Evolutionary conservation across 2,329 filamentous ascomycete genomes (phyloP).

Genomic region (Aspergillus ibericus): DNA sequence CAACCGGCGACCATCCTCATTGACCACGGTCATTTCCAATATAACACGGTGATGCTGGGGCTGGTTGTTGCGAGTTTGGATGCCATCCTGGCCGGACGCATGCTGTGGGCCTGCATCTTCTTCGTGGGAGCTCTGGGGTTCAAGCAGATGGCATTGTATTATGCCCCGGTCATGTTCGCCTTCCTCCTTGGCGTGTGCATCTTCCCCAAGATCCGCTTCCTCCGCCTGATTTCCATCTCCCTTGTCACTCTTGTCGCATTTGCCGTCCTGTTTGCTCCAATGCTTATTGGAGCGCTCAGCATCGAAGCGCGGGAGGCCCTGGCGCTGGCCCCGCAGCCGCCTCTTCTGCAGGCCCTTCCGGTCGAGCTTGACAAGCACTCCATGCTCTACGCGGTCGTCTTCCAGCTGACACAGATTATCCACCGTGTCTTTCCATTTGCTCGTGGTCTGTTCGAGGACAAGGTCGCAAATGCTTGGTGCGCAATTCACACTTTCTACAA

Average conservation of each 20-base stretch:
- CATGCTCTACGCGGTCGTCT: slow-evolving; percentile 70
- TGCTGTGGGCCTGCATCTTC: slow-evolving; percentile 86
- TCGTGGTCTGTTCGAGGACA: slow-evolving; percentile 95
- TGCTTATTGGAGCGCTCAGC: slow-evolving; percentile 70
- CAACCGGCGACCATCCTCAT: slow-evolving; percentile 88
- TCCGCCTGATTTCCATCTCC: slow-evolving; percentile 72
- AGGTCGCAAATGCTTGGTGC: slow-evolving; percentile 98
- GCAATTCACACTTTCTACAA: slow-evolving; percentile 87
- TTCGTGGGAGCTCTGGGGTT: slow-evolving; percentile 94
- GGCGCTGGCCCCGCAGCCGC: slow-evolving; percentile 62
- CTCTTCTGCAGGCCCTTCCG: slow-evolving; percentile 58
- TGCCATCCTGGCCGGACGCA: slow-evolving; percentile 79
- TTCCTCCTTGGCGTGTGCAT: slow-evolving; percentile 85
- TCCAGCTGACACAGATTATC: slow-evolving; percentile 79
- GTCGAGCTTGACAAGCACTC: slow-evolving; percentile 63
- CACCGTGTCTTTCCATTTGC: slow-evolving; percentile 96
- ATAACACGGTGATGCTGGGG: slow-evolving; percentile 98
- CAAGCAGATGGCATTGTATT: slow-evolving; percentile 99
- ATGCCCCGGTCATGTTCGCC: slow-evolving; percentile 87
- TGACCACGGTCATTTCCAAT: slow-evolving; percentile 96
- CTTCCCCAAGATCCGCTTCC: slow-evolving; percentile 67
- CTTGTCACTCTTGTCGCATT: slow-evolving; percentile 73
- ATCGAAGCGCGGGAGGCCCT: slow-evolving; percentile 66
- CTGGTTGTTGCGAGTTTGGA: slow-evolving; percentile 84
- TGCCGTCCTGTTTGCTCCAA: slow-evolving; percentile 69